Evolutionary conservation across 2,329 filamentous ascomycete species (phyloP).

Genomic region (Monilinia polystroma): DNA sequence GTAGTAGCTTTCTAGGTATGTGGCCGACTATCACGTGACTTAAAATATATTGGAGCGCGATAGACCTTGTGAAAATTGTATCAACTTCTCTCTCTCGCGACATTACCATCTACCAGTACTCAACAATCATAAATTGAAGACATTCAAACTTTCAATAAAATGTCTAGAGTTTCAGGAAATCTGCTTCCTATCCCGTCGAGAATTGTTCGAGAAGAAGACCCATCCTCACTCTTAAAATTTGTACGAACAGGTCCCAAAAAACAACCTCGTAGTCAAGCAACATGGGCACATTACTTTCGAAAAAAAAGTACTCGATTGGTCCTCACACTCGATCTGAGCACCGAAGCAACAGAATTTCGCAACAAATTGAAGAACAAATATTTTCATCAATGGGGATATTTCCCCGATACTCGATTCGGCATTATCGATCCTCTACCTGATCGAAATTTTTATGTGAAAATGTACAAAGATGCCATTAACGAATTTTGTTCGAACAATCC

Average conservation of each 20-base stretch:
- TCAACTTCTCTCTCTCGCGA: neutral
- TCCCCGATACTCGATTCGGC: constrained; percentile 2
- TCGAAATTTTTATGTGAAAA: neutral
- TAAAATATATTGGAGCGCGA: neutral
- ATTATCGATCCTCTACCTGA: constrained; percentile 8
- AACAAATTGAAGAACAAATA: neutral
- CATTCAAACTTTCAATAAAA: neutral
- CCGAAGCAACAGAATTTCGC: neutral
- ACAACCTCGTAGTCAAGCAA: neutral
- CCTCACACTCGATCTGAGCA: neutral
- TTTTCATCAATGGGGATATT: constrained; percentile 1
- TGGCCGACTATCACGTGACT: too few species aligned
- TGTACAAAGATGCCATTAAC: constrained; percentile 8
- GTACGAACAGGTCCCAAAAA: neutral
- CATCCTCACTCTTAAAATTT: neutral
- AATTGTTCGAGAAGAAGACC: neutral
- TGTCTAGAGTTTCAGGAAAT: neutral
- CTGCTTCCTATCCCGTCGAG: neutral
- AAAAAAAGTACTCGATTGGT: neutral
- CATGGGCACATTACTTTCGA: neutral
- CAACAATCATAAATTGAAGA: neutral
- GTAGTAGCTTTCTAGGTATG: too few species aligned
- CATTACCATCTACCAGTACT: neutral
- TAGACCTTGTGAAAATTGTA: neutral
- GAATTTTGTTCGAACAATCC: neutral